A percentile compares a stretch with the other conserved stretches of the same genome.
phyloP scores from a whole-genome alignment of 768 basidiomycete genomes.

The Tylopilus subfusipes region DNA sequence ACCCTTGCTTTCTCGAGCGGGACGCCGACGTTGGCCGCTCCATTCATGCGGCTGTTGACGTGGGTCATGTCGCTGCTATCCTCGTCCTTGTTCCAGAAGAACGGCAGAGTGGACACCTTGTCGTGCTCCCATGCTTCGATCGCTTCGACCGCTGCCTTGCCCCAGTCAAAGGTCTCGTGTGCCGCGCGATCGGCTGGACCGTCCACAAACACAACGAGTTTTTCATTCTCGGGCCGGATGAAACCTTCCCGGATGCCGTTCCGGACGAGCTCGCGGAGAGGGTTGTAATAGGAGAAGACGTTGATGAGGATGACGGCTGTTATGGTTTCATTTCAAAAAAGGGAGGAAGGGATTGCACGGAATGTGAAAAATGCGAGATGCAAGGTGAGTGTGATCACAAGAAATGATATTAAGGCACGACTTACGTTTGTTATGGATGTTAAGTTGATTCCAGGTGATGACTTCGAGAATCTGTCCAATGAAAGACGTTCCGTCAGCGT shows the following conservation, averaged over 20 bases:
- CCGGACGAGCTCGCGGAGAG: constrained; percentile 72
- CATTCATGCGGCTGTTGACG: neutral
- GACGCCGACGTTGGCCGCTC: neutral
- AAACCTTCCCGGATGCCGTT: constrained; percentile 68
- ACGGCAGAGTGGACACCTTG: constrained; percentile 34
- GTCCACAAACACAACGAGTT: constrained; percentile 72
- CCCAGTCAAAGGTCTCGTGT: constrained; percentile 76
- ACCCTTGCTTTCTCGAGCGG: constrained; percentile 10
- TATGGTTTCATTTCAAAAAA: neutral
- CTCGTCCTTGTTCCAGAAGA: constrained; percentile 47
- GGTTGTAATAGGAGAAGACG: constrained; percentile 77
- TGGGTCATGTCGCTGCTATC: constrained; percentile 33
- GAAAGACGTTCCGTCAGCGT: neutral
- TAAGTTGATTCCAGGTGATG: constrained; percentile 91
- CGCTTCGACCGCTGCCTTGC: constrained; percentile 59
- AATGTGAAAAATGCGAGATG: neutral
- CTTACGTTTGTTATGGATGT: constrained; percentile 81
- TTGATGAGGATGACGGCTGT: constrained; percentile 85
- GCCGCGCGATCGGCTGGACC: constrained; percentile 51
- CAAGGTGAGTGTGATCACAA: neutral
- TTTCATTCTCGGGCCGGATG: constrained; percentile 59
- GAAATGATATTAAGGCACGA: constrained; percentile 3
- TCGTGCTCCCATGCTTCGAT: constrained; percentile 56
- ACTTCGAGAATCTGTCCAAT: constrained; percentile 74
- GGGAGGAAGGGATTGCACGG: neutral